A percentile compares a stretch with the other conserved stretches of the same genome.
phyloP scores from a whole-genome alignment of 129 eudicot species.

The Lonicera japonica region DNA sequence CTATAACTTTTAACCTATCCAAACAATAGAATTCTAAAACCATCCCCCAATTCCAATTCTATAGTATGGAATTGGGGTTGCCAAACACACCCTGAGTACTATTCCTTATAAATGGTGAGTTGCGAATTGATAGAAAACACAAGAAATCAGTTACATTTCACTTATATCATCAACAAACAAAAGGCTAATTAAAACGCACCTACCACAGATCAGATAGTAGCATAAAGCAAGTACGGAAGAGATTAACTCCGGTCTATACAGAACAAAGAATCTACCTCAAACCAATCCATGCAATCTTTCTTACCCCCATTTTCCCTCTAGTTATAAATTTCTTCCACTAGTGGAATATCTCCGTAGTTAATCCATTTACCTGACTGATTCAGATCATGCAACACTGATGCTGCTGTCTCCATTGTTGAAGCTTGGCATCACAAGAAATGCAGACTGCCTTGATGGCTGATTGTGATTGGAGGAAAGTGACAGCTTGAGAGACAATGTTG shows the following conservation, averaged over 20 bases:
- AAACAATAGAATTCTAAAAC: no score
- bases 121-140: no score
- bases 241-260: slow-evolving; percentile 52
- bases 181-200: neutral
- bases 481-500: slow-evolving; percentile 43
- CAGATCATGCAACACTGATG: slow-evolving; percentile 49
- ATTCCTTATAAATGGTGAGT: no score
- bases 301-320: neutral
- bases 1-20: no score
- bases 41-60: no score
- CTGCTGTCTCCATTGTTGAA: slow-evolving; percentile 51
- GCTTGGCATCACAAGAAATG: slow-evolving; percentile 31
- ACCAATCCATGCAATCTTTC: slow-evolving; percentile 20
- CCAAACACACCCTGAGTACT: no score
- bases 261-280: slow-evolving; percentile 19
- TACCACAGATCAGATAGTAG: slow-evolving; percentile 20
- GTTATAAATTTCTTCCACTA: neutral
- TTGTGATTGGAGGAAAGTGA: slow-evolving; percentile 42
- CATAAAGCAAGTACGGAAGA: slow-evolving; percentile 13
- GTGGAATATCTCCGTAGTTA: neutral
- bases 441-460: slow-evolving; percentile 26
- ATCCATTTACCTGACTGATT: neutral
- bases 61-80: no score
- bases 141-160: neutral
- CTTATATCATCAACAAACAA: slow-evolving; percentile 6